phyloP scores from a whole-genome alignment of 2,329 filamentous ascomycete species.

The Exophiala sp. region DNA sequence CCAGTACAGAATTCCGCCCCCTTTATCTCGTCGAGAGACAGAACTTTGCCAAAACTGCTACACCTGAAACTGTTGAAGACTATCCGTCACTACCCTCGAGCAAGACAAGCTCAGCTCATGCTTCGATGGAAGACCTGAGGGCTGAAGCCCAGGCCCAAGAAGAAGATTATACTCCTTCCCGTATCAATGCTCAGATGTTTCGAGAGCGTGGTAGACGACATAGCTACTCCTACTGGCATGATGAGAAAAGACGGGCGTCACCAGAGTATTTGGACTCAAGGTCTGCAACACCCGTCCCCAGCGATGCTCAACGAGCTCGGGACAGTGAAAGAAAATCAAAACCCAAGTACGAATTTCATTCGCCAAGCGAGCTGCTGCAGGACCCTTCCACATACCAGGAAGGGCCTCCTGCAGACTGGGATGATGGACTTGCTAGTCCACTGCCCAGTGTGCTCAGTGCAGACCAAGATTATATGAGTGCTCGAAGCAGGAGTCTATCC shows the following conservation, averaged over 20 bases:
- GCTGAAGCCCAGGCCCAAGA: slow-evolving; percentile 34
- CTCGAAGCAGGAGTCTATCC: slow-evolving; percentile 24
- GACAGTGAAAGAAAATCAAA: slow-evolving; percentile 35
- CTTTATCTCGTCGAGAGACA: slow-evolving; percentile 75
- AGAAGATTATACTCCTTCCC: slow-evolving; percentile 24
- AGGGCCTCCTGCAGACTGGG: slow-evolving; percentile 23
- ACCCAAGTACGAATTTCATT: slow-evolving; percentile 46
- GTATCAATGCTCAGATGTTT: slow-evolving; percentile 21
- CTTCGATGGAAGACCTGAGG: slow-evolving; percentile 44
- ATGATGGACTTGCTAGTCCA: slow-evolving; percentile 14
- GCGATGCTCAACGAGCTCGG: slow-evolving; percentile 40
- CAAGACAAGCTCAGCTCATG: slow-evolving; percentile 45
- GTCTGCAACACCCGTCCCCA: slow-evolving; percentile 66
- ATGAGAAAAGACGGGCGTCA: slow-evolving; percentile 15
- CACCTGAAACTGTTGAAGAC: slow-evolving; percentile 38
- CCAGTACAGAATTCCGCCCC: slow-evolving; percentile 68
- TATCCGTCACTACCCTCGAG: slow-evolving; percentile 52
- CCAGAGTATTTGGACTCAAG: slow-evolving; percentile 58
- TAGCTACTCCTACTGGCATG: slow-evolving; percentile 25
- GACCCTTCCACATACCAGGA: slow-evolving; percentile 33
- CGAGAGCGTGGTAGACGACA: slow-evolving; percentile 30
- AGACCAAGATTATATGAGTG: slow-evolving; percentile 28
- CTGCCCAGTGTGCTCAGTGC: slow-evolving; percentile 26
- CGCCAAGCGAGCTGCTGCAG: slow-evolving; percentile 44
- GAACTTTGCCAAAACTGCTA: slow-evolving; percentile 39